These are phyloP conservation scores for Paecilomyces sp. DNA, from an alignment of 2,329 filamentous ascomycete genomes.

Conservation along the genomic window DNA sequence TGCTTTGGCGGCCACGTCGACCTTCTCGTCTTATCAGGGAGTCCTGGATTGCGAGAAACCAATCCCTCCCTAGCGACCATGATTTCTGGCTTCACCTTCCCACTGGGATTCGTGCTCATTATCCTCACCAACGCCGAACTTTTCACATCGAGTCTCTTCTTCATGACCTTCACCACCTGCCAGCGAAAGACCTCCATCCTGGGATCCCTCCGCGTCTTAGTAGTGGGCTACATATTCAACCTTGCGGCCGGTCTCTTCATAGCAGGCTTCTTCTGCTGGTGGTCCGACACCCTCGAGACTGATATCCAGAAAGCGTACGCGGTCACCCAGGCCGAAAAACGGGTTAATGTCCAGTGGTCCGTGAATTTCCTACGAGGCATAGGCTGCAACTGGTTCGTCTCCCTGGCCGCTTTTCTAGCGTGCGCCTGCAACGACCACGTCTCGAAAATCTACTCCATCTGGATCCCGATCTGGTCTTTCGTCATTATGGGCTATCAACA, in stretches of 20 bases:
- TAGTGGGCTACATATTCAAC: background rate
- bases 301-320: background rate
- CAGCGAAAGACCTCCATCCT: background rate
- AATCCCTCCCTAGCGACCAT: conserved; percentile 1
- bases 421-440: conserved; percentile 11
- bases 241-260: background rate
- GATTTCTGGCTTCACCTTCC: background rate
- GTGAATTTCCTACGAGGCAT: conserved; percentile 18
- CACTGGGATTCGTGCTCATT: background rate
- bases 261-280: conserved; percentile 1
- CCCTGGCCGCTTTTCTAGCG: conserved; percentile 14
- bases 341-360: conserved; percentile 10
- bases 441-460: conserved; percentile 17
- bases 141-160: background rate
- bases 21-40: conserved; percentile 2
- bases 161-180: background rate
- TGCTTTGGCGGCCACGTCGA: background rate
- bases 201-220: background rate
- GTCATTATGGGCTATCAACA: conserved; percentile 16
- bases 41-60: background rate
- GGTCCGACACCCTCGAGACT: background rate
- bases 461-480: conserved; percentile 16
- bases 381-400: conserved; percentile 18
- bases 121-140: conserved; percentile 1
- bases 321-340: background rate